Evolutionary conservation across 208 protist genomes (phyloP).

Genomic region (Tritrichomonas foetus): DNA sequence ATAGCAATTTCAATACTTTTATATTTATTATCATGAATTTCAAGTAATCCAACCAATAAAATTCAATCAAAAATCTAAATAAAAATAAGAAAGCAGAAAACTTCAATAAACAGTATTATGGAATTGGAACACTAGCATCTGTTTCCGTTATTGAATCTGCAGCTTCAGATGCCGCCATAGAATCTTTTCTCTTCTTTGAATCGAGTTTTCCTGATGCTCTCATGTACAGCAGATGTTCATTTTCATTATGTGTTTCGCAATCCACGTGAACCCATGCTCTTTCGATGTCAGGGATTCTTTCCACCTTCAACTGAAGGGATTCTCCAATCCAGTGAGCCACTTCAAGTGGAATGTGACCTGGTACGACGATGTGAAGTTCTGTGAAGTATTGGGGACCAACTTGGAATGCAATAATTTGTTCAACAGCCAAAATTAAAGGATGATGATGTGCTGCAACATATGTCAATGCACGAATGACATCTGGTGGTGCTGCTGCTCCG

Average conservation of each 20-base stretch:
- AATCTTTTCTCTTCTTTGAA: background rate
- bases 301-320: background rate
- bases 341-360: background rate
- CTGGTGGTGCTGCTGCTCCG: background rate
- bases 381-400: conserved; percentile 22
- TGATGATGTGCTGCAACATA: conserved; percentile 37
- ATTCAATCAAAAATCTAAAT: too few species aligned
- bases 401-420: conserved; percentile 21
- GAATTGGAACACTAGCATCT: too few species aligned
- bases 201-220: conserved; percentile 26
- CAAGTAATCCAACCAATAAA: too few species aligned
- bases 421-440: background rate
- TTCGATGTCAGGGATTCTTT: background rate
- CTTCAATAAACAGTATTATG: too few species aligned
- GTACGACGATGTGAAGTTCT: background rate
- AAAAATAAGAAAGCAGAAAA: too few species aligned
- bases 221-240: conserved; percentile 24
- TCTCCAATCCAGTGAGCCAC: conserved; percentile 32
- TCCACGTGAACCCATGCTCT: background rate
- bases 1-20: too few species aligned
- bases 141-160: background rate
- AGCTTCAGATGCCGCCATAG: background rate
- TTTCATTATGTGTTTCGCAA: background rate
- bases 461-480: background rate
- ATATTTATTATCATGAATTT: too few species aligned